Conservation (phyloP, 1,284 basidiomycete species). For the Sporisorium reilianum region DNA sequence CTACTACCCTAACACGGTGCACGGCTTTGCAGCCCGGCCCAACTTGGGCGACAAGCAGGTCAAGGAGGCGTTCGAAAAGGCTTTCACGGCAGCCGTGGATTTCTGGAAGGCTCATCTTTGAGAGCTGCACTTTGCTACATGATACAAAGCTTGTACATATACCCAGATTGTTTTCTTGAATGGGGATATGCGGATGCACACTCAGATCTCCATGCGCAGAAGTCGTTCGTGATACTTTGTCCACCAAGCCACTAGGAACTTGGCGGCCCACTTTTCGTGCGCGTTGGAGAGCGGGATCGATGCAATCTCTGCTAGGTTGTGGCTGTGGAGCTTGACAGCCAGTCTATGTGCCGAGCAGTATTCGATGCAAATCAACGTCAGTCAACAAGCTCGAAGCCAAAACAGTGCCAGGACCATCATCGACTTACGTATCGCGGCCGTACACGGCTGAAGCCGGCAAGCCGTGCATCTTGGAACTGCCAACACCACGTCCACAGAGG, state of each 20-base stretch:
- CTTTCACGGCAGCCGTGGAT: slow-evolving; percentile 15
- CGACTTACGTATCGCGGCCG: background rate
- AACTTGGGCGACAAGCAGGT: slow-evolving; percentile 72
- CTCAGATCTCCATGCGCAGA: too few relatives aligned
- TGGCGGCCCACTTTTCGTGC: slow-evolving; percentile 15
- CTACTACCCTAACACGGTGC: slow-evolving; percentile 74
- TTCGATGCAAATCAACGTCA: background rate
- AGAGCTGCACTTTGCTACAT: background rate
- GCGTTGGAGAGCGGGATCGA: slow-evolving; percentile 5
- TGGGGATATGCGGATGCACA: too few relatives aligned
- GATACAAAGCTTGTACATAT: background rate
- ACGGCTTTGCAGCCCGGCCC: slow-evolving; percentile 75
- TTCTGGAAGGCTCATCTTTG: slow-evolving; percentile 45
- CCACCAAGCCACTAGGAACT: slow-evolving; percentile 15
- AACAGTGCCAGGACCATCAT: background rate
- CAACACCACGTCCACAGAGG: background rate
- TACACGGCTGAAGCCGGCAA: background rate
- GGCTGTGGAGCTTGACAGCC: background rate
- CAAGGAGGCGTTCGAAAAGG: slow-evolving; percentile 73
- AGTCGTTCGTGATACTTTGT: background rate
- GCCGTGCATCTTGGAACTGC: background rate
- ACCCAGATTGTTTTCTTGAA: too few relatives aligned
- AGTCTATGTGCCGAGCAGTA: background rate
- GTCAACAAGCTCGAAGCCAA: too few relatives aligned
- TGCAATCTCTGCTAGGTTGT: background rate